A percentile compares a stretch with the other conserved stretches of the same genome.
These are phyloP conservation scores for Rhodotorula mucilaginosa DNA, from an alignment of 1,284 basidiomycete species.

Conservation along the genomic window DNA sequence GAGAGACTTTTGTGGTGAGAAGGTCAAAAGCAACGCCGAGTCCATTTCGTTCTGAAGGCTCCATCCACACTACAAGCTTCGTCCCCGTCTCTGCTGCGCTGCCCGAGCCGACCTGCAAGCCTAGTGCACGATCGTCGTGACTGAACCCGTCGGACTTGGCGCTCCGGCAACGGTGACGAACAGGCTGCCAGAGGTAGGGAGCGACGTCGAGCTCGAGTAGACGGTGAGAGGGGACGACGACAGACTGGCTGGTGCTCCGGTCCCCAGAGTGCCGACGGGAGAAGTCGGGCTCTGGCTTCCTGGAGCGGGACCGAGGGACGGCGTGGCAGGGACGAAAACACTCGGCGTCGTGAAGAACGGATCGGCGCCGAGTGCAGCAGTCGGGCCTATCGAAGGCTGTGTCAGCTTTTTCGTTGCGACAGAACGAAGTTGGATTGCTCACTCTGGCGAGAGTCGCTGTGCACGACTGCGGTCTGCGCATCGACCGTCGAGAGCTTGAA, in stretches of 20 bases:
- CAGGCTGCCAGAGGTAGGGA: background rate
- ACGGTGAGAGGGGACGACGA: background rate
- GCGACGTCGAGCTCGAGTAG: background rate
- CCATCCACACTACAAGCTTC: no score
- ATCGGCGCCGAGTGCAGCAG: background rate
- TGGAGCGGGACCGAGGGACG: background rate
- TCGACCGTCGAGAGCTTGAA: background rate
- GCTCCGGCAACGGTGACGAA: background rate
- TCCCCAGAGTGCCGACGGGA: no score
- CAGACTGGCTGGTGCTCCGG: background rate
- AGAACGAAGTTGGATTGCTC: background rate
- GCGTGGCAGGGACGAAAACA: background rate
- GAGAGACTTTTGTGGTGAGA: no score
- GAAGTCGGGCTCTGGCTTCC: background rate
- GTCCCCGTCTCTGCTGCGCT: no score
- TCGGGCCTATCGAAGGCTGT: background rate
- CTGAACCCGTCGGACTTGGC: background rate
- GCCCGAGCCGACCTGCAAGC: no score
- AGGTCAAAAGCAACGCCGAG: no score
- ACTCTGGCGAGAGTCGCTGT: background rate
- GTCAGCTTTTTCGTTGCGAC: background rate
- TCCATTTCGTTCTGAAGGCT: no score
- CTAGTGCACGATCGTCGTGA: background rate
- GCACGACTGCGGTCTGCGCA: background rate
- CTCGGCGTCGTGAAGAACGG: background rate